These are phyloP conservation scores for Arthroderma sp. DNA, from an alignment of 2,329 filamentous ascomycete genomes.

Conservation along the genomic window DNA sequence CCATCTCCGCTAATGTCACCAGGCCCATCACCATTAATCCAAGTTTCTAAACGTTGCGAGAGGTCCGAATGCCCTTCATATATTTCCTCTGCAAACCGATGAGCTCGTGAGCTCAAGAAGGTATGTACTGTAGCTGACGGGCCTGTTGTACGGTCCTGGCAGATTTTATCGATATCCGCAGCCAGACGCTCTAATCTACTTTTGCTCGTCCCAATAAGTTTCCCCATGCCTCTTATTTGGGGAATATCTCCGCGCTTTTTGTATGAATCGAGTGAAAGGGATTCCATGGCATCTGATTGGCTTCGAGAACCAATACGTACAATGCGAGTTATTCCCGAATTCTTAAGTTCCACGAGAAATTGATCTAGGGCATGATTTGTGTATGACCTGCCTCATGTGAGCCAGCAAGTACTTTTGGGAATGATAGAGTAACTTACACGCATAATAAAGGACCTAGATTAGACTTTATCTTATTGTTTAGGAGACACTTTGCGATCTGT, in stretches of 20 bases:
- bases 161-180: no score
- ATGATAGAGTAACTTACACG: conserved; percentile 16
- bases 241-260: no score
- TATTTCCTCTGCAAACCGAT: no score
- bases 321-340: conserved; percentile 44
- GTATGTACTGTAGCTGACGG: no score
- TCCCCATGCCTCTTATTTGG: no score
- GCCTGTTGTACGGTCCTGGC: no score
- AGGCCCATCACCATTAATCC: neutral
- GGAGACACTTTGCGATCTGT: conserved; percentile 39
- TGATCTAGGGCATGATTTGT: conserved; percentile 57
- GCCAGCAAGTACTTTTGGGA: no score
- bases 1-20: neutral
- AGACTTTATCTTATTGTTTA: conserved; percentile 16
- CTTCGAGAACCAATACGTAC: conserved; percentile 50
- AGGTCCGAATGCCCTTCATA: no score
- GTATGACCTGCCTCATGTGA: conserved; percentile 27
- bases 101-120: no score
- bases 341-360: conserved; percentile 50
- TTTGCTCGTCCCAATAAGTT: no score
- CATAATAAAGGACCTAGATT: conserved; percentile 35
- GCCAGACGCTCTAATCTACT: no score
- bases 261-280: conserved; percentile 12
- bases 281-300: conserved; percentile 40
- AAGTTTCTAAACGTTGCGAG: neutral